A percentile compares a stretch with the other conserved stretches of the same genome.
These are phyloP conservation scores for Tylopilus intermedius DNA, from an alignment of 768 basidiomycete genomes.

Conservation along the genomic window DNA sequence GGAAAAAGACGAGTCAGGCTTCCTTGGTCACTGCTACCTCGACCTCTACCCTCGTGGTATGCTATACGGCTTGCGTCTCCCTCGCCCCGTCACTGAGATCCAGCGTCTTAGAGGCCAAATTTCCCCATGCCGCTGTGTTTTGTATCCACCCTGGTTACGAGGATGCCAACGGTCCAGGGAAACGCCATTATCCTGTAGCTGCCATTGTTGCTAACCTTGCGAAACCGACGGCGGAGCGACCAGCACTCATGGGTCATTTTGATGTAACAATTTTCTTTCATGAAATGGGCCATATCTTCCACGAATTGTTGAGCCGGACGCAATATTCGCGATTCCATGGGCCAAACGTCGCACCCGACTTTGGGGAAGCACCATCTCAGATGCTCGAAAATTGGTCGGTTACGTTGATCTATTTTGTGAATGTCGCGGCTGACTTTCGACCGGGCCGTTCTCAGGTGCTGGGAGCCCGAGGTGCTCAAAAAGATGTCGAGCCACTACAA, in stretches of 20 bases:
- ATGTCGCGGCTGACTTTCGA: not conserved
- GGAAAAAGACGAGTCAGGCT: constrained; percentile 68
- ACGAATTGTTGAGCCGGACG: constrained; percentile 62
- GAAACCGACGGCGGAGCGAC: constrained; percentile 71
- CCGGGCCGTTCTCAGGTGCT: constrained; percentile 45
- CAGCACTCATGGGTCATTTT: constrained; percentile 79
- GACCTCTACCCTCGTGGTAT: constrained; percentile 79
- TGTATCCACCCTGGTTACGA: constrained; percentile 61
- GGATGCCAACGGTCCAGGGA: constrained; percentile 37
- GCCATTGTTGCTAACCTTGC: constrained; percentile 89
- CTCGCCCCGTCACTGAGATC: not conserved
- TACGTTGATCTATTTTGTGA: not conserved
- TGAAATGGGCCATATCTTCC: constrained; percentile 76
- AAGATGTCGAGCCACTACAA: constrained; percentile 75
- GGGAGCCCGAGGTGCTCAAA: constrained; percentile 71
- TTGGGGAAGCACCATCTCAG: constrained; percentile 86
- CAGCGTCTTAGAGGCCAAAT: constrained; percentile 53
- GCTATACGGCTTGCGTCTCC: not conserved
- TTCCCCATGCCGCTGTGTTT: constrained; percentile 83
- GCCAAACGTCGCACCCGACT: constrained; percentile 70
- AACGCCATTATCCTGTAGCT: constrained; percentile 63
- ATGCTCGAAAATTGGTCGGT: constrained; percentile 84
- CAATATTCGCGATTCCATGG: constrained; percentile 77
- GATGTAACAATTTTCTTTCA: constrained; percentile 88
- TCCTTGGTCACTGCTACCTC: constrained; percentile 80